phyloP scores from a whole-genome alignment of 1,284 basidiomycete genomes.

The Mrakiaceae sp. region DNA sequence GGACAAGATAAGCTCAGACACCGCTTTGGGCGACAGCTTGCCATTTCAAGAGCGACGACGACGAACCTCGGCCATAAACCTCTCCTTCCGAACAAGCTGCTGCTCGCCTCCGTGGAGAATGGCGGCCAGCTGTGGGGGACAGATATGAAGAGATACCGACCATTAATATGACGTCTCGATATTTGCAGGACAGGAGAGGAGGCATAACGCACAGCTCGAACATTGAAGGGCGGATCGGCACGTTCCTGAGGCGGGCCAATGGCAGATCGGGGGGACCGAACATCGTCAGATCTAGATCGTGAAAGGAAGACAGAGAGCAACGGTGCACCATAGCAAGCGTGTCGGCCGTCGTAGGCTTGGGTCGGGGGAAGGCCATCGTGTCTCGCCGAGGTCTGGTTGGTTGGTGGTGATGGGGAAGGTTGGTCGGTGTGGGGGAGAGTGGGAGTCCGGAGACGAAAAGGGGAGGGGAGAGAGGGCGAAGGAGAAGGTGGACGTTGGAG shows the following conservation, averaged over 20 bases:
- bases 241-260: conserved; percentile 31
- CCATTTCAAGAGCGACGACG: background rate
- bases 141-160: too few relatives aligned
- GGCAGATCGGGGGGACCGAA: background rate
- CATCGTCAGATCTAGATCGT: background rate
- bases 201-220: conserved; percentile 17
- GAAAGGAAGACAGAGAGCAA: background rate
- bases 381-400: background rate
- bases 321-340: conserved; percentile 11
- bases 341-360: conserved; percentile 12
- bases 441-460: background rate
- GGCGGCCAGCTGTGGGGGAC: conserved; percentile 23
- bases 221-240: conserved; percentile 40
- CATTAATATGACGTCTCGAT: too few relatives aligned
- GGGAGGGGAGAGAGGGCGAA: background rate
- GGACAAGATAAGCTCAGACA: background rate
- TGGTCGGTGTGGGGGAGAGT: background rate
- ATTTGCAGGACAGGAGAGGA: background rate
- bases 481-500: background rate
- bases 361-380: conserved; percentile 13
- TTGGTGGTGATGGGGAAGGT: background rate
- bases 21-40: background rate
- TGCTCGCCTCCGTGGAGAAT: conserved; percentile 34
- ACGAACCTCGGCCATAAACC: conserved; percentile 41
- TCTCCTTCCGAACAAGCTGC: conserved; percentile 34